These are phyloP conservation scores for Starmerella tilneyi DNA, from an alignment of 805 yeast genomes.

Conservation along the genomic window DNA sequence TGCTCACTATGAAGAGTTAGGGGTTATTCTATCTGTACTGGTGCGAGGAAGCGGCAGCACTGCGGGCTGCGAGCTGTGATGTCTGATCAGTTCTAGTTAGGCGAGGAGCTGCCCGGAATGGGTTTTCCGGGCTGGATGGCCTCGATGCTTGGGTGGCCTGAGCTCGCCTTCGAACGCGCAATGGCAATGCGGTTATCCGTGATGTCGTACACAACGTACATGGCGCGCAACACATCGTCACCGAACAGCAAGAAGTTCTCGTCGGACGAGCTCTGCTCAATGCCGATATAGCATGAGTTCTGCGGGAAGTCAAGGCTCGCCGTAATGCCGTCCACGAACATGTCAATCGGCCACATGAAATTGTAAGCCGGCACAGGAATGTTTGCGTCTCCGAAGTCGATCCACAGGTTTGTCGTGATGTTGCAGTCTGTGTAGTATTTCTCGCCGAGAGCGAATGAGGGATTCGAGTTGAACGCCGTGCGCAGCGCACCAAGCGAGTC, in stretches of 20 bases:
- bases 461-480: slow-evolving; percentile 33
- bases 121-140: slow-evolving; percentile 24
- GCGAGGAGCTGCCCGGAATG: slow-evolving; percentile 23
- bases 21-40: no score
- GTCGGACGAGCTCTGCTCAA: slow-evolving; percentile 28
- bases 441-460: slow-evolving; percentile 31
- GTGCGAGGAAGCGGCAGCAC: background rate
- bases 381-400: slow-evolving; percentile 28
- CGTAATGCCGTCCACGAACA: slow-evolving; percentile 27
- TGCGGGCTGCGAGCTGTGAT: background rate
- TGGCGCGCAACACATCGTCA: slow-evolving; percentile 50
- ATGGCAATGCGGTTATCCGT: slow-evolving; percentile 46
- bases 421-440: slow-evolving; percentile 34
- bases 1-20: background rate
- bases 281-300: slow-evolving; percentile 32
- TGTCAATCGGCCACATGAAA: slow-evolving; percentile 32
- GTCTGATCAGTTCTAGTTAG: background rate
- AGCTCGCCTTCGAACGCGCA: slow-evolving; percentile 35
- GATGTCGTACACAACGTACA: slow-evolving; percentile 55
- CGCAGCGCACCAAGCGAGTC: slow-evolving; percentile 31
- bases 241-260: slow-evolving; percentile 42
- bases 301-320: slow-evolving; percentile 30
- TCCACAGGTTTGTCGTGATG: slow-evolving; percentile 26
- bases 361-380: slow-evolving; percentile 30
- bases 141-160: slow-evolving; percentile 24